Base-by-base conservation (phyloP, 805 yeast species). In the Vanderwaltozyma polyspora region DNA sequence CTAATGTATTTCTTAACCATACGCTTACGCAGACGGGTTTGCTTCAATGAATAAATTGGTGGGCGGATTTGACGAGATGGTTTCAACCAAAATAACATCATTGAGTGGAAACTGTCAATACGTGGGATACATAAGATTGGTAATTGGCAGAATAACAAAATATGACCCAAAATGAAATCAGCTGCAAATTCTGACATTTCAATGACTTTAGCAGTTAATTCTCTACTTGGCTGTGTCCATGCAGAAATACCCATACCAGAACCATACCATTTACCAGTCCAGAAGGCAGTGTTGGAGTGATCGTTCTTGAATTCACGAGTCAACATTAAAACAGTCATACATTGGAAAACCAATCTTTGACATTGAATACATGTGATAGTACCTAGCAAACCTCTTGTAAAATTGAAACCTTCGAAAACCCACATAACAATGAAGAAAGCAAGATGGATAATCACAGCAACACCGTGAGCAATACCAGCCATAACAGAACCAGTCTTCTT, bases 191-290 rank as follows among this genome's bases (percentile, higher is more conserved):
- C 89, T 36, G 94, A 83, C 69, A 83, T 64, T 66, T 91, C 99
- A 49, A 89, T 83, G 44, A 79, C 70, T 72, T 91, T 91, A 46
- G 95, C 95, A 52, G 76, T 70, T 57, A 81, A 85, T 67, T 91
- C 99, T 70, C 99, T 83, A 33, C 80, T 56, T 39, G 97, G 96
- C 67, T 89, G 96, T 19, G 95, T 76, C 69, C 81, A 73, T n/a
- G 95, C 23, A 94, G 72, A 79, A 76, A 74, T 78, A 75, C 36
- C 96, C 97, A 62, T 86, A 51, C 93, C 89, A 40, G 83, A 69
- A 35, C 91, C 86, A 61, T 86, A 84, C 98, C 98, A 91, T 64
- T 85, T 85, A 70, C 98, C 98, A 37, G 94, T 81, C 98, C 98
- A 91, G 89, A 94, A 91, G 14, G 98, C 96, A 49, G 91, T 80